Evolutionary conservation across 805 yeast species (phyloP).

Genomic region (Saturnispora sanitii): DNA sequence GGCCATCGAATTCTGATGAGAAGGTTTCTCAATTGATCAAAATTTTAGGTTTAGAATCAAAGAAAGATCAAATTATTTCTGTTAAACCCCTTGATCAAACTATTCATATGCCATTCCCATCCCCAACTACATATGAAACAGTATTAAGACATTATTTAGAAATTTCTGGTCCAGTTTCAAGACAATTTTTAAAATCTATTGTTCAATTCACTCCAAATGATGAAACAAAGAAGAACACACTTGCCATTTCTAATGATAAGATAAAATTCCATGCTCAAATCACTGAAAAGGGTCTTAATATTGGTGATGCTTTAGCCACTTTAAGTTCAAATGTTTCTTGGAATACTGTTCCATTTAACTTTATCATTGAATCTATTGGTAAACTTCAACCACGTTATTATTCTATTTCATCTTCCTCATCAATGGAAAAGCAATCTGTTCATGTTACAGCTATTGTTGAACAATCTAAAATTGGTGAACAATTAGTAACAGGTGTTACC

Average conservation of each 20-base stretch:
- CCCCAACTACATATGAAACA: conserved; percentile 73
- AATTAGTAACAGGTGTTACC: conserved; percentile 74
- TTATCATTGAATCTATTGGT: conserved; percentile 67
- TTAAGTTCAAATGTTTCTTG: conserved; percentile 29
- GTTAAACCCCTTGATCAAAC: conserved; percentile 63
- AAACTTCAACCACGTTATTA: conserved; percentile 83
- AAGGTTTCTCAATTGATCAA: conserved; percentile 53
- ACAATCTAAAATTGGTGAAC: conserved; percentile 50
- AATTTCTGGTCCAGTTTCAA: conserved; percentile 78
- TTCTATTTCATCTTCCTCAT: conserved; percentile 82
- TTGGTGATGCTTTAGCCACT: conserved; percentile 66
- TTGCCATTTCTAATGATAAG: conserved; percentile 48
- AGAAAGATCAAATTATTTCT: conserved; percentile 40
- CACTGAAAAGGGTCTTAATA: conserved; percentile 44
- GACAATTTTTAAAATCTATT: conserved; percentile 46
- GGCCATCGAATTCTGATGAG: conserved; percentile 73
- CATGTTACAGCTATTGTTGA: conserved; percentile 82
- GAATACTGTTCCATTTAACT: conserved; percentile 61
- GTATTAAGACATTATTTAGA: conserved; percentile 73
- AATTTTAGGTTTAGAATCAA: conserved; percentile 50
- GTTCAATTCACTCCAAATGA: conserved; percentile 20
- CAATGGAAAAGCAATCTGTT: conserved; percentile 53
- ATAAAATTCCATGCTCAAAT: conserved; percentile 52
- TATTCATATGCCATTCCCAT: conserved; percentile 53
- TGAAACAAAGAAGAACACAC: conserved; percentile 34